Base-by-base conservation (phyloP, 192 early-diverging fungal species). In the Backusella morwellensis region DNA sequence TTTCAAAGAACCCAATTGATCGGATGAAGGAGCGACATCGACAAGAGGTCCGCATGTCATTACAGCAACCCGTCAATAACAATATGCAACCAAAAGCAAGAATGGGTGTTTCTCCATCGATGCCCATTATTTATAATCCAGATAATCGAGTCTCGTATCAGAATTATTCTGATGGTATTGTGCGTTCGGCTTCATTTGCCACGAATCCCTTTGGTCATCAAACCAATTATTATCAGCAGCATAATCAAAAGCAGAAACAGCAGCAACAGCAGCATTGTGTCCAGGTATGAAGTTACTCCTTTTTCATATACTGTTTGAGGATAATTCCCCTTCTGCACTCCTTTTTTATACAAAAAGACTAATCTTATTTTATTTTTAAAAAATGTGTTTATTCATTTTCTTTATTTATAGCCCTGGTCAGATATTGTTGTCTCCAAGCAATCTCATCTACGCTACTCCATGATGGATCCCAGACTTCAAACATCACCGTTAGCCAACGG, bases 11-110 rank as follows among this genome's bases (percentile, higher is more conserved):
- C 5, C 42, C 68, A n/a, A 75, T 77, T 23, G 52, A 70, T 56
- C 19, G 75, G 15, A 77, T 77, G 75, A 77, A 70, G 23, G 75
- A 77, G 26, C 54, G 75, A 38, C 75, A 77, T 59, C 47, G 75
- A 23, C 75, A 77, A n/a, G 75, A 77, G 40, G 38, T 36, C 26
- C 41, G 68, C 6, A 50, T 68, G 6, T 50, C 68, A 7, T 1
- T 40, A 14, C 68, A 77, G n/a, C 26, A 42, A 26, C 42, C 40
- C 41, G 23, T 26, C 21, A 59, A 59, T 21, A 54, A n/a, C 15
- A 54, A 21, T 8, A 23, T 17, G 4, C 6, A 50, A 50, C 6
- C 47, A 23, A 59, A 26, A 29, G 56, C 56, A 5, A 21, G 23
- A 26, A 59, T 59, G 56, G 56, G 52, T 21, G 23, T 34, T 26